A percentile compares a stretch with the other conserved stretches of the same genome.
Evolutionary conservation across 495 filamentous ascomycete species (phyloP).

Genomic region (Hyaloscypha variabilis): DNA sequence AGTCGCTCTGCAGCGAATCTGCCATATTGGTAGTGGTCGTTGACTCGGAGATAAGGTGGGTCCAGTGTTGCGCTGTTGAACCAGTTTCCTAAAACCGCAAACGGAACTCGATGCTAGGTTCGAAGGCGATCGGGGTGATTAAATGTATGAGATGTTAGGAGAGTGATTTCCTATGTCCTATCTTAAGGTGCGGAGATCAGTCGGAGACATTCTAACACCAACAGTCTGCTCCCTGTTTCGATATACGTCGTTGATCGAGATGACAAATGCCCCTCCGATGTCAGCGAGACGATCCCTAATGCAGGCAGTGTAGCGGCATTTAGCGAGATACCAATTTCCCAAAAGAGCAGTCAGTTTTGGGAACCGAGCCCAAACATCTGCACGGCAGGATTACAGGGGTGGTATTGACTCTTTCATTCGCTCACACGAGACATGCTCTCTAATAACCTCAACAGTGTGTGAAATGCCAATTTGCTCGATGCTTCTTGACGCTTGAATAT

Average conservation of each 20-base stretch:
- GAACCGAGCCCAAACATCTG: background rate
- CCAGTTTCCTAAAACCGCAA: conserved; percentile 13
- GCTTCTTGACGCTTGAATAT: too few relatives aligned
- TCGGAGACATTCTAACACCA: background rate
- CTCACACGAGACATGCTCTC: too few relatives aligned
- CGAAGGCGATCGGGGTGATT: background rate
- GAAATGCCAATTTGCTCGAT: too few relatives aligned
- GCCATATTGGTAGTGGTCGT: conserved; percentile 14
- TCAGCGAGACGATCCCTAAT: background rate
- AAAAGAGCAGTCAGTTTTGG: background rate
- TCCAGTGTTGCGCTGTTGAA: background rate
- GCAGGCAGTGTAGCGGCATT: background rate
- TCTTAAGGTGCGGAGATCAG: background rate
- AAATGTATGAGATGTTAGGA: background rate
- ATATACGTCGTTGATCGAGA: too few relatives aligned
- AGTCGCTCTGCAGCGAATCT: conserved; percentile 8
- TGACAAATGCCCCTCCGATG: background rate
- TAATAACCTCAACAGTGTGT: too few relatives aligned
- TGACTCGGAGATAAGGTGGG: background rate
- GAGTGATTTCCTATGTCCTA: background rate
- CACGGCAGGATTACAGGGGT: too few relatives aligned
- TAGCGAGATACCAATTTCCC: background rate
- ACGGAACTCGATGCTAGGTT: background rate
- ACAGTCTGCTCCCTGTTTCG: too few relatives aligned
- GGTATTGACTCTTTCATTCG: too few relatives aligned